A percentile compares a stretch with the other conserved stretches of the same genome.
These are phyloP conservation scores for Plantago coronopus DNA, from an alignment of 305 asterid genomes.

Conservation along the genomic window DNA sequence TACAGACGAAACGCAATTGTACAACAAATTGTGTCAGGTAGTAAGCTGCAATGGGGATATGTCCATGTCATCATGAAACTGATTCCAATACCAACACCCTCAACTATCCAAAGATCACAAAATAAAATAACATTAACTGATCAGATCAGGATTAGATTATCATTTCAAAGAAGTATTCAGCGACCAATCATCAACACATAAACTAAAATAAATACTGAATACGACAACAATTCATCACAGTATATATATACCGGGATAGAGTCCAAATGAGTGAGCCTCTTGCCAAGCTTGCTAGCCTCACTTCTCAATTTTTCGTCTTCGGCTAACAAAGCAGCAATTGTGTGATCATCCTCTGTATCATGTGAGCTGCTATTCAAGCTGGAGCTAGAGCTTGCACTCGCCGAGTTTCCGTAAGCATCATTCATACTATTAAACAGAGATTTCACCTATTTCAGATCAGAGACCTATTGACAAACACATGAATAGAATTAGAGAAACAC, in stretches of 20 bases:
- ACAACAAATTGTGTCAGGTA: background rate
- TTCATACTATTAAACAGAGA: conserved; percentile 36
- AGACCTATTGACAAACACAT: conserved; percentile 3
- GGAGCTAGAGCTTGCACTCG: conserved; percentile 63
- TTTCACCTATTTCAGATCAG: background rate
- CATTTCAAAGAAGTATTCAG: conserved; percentile 5
- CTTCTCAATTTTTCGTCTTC: conserved; percentile 49
- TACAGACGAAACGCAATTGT: too few species aligned
- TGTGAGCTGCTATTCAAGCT: conserved; percentile 68
- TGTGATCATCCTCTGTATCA: conserved; percentile 87
- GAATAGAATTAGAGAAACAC: background rate
- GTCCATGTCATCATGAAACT: background rate
- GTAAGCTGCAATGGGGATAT: background rate
- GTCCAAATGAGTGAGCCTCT: conserved; percentile 85
- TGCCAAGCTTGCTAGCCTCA: conserved; percentile 57
- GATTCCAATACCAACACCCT: background rate
- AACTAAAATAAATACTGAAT: conserved; percentile 3
- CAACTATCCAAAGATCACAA: too few species aligned
- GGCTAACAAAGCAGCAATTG: conserved; percentile 72
- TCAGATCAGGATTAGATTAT: conserved; percentile 19
- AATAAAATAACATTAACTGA: conserved; percentile 8
- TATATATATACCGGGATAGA: conserved; percentile 60
- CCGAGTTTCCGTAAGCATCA: conserved; percentile 34
- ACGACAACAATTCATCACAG: conserved; percentile 4
- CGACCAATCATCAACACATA: conserved; percentile 14